Percentiles rank a stretch among this genome's conserved stretches.
Evolutionary conservation across 192 early-diverging fungal genomes (phyloP).

Genomic region (Gonapodya prolifera): DNA sequence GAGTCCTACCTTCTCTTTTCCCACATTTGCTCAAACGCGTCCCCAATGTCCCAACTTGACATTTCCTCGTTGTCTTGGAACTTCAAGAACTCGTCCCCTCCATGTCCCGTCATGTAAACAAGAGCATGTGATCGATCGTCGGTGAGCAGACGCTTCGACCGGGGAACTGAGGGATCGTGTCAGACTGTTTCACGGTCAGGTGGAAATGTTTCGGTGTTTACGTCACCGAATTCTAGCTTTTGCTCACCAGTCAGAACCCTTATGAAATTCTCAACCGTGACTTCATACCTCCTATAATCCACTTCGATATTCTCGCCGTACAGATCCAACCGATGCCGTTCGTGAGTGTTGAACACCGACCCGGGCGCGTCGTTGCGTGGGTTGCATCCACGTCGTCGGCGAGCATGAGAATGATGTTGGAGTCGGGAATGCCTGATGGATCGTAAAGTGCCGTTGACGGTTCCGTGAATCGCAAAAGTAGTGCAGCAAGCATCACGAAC

Average conservation of each 20-base stretch:
- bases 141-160: slow-evolving; percentile 85
- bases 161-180: slow-evolving; percentile 70
- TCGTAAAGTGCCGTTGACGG: too few relatives aligned
- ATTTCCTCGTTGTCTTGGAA: slow-evolving; percentile 99
- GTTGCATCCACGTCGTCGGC: slow-evolving; percentile 98
- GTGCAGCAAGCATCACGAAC: too few relatives aligned
- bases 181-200: slow-evolving; percentile 38
- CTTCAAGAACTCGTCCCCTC: slow-evolving; percentile 96
- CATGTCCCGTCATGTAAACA: slow-evolving; percentile 98
- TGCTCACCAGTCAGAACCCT: slow-evolving; percentile 68
- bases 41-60: slow-evolving; percentile 85
- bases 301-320: slow-evolving; percentile 97
- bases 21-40: slow-evolving; percentile 95
- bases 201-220: too few relatives aligned
- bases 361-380: slow-evolving; percentile 83
- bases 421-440: slow-evolving; percentile 99
- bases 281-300: slow-evolving; percentile 98
- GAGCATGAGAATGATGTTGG: slow-evolving; percentile 98
- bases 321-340: slow-evolving; percentile 54
- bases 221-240: too few relatives aligned
- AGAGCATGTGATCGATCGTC: slow-evolving; percentile 93
- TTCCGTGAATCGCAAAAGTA: too few relatives aligned
- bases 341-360: slow-evolving; percentile 85
- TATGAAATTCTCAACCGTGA: slow-evolving; percentile 98
- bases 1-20: slow-evolving; percentile 89